Percentiles rank a stretch among this genome's conserved stretches.
phyloP scores from a whole-genome alignment of 345 rosid genomes.

The Citrus sp. region DNA sequence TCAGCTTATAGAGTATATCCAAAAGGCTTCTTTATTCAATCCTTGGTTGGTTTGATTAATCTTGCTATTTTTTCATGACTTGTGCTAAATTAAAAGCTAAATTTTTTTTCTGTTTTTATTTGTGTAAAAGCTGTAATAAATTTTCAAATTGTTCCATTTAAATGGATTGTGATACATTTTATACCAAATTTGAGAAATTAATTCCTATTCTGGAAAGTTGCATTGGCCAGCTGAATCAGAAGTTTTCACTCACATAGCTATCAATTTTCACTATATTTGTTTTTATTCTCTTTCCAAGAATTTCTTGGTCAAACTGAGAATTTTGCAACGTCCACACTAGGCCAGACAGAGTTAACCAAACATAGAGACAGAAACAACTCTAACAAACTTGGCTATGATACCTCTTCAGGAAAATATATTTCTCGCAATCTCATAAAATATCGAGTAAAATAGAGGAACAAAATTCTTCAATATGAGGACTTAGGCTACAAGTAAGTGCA shows the following conservation, averaged over 20 bases:
- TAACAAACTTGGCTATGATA: background rate
- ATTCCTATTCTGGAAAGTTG: too few relatives aligned
- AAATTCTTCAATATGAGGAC: background rate
- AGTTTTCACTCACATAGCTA: too few relatives aligned
- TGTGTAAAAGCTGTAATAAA: background rate
- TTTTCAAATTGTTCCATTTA: background rate
- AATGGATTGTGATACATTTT: background rate
- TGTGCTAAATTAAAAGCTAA: background rate
- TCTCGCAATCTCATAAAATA: background rate
- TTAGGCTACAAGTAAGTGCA: background rate
- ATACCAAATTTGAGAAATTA: too few relatives aligned
- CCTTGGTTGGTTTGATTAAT: too few relatives aligned
- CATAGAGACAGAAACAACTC: background rate
- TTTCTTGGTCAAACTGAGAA: background rate
- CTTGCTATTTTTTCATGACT: background rate
- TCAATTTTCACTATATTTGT: too few relatives aligned
- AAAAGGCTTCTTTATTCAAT: too few relatives aligned
- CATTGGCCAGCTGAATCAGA: too few relatives aligned
- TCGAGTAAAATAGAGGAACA: too few relatives aligned
- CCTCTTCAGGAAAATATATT: background rate
- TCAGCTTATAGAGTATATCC: background rate
- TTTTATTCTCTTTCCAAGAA: background rate
- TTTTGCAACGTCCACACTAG: background rate
- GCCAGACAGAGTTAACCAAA: background rate
- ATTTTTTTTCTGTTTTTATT: background rate